Evolutionary conservation across 257 asterid genomes (phyloP).

Genomic region (Handroanthus guayacan): DNA sequence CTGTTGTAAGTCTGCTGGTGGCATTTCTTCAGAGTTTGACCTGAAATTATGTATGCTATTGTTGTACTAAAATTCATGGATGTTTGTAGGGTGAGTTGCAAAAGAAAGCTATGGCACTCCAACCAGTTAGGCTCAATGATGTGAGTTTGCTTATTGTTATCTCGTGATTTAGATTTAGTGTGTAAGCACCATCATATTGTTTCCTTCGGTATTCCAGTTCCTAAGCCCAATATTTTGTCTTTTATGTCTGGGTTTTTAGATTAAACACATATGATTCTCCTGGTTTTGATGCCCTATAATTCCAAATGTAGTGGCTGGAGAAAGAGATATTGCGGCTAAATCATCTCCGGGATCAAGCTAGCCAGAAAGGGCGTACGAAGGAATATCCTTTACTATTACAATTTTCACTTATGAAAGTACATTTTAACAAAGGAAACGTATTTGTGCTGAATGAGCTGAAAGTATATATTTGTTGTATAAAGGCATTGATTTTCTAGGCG

Average conservation of each 20-base stretch:
- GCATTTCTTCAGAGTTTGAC: conserved; percentile 23
- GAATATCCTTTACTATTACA: conserved; percentile 51
- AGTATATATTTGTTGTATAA: conserved; percentile 10
- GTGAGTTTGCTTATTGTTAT: conserved; percentile 44
- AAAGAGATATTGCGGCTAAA: conserved; percentile 48
- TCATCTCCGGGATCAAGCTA: conserved; percentile 49
- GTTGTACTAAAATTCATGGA: conserved; percentile 25
- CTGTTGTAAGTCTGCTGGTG: conserved; percentile 61
- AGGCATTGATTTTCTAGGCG: background rate
- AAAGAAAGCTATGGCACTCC: conserved; percentile 68
- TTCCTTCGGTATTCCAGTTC: conserved; percentile 21
- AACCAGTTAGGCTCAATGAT: conserved; percentile 56
- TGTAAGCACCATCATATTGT: background rate
- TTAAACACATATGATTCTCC: conserved; percentile 15
- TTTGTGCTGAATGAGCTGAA: background rate
- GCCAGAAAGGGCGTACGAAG: conserved; percentile 47
- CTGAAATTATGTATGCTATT: background rate
- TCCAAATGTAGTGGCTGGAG: conserved; percentile 45
- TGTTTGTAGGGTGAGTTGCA: conserved; percentile 64
- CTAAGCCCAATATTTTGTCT: background rate
- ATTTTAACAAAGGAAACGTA: background rate
- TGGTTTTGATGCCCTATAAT: conserved; percentile 3
- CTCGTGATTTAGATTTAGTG: conserved; percentile 3
- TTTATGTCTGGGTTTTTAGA: too few species aligned
- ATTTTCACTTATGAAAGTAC: conserved; percentile 4